These are phyloP conservation scores for Blastocystis sp. DNA, from an alignment of 352 stramenopile genomes.

Conservation along the genomic window DNA sequence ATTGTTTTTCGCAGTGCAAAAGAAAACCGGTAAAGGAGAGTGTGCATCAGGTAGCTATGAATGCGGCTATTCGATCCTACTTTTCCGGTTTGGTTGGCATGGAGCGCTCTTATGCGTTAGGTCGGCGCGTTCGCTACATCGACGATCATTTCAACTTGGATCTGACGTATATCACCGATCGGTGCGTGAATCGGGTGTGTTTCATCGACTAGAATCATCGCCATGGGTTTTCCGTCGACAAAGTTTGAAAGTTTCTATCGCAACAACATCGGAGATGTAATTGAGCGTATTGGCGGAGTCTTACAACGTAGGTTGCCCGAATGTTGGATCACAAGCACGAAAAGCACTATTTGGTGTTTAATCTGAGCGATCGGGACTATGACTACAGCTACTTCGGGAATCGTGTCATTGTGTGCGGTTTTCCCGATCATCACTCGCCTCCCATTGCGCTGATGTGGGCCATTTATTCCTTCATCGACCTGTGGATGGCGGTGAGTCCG, in stretches of 20 bases:
- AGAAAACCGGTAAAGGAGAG: neutral
- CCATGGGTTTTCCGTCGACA: constrained; percentile 44
- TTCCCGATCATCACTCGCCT: constrained; percentile 40
- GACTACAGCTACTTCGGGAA: constrained; percentile 25
- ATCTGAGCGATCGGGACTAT: constrained; percentile 33
- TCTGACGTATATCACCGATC: constrained; percentile 49
- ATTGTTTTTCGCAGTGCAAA: neutral
- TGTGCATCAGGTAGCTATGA: neutral
- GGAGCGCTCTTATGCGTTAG: neutral
- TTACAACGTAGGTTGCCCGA: neutral
- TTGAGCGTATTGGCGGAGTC: neutral
- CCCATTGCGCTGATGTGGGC: constrained; percentile 47
- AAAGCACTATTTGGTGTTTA: constrained; percentile 42
- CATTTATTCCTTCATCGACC: constrained; percentile 45
- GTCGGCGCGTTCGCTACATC: constrained; percentile 23
- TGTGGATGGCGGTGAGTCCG: constrained; percentile 36
- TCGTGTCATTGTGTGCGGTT: constrained; percentile 46
- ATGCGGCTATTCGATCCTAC: constrained; percentile 32
- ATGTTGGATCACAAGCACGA: constrained; percentile 35
- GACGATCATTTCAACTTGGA: constrained; percentile 40
- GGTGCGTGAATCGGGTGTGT: neutral
- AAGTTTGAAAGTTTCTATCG: constrained; percentile 51
- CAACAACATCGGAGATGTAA: constrained; percentile 51
- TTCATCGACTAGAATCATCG: constrained; percentile 14
- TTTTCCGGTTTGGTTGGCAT: constrained; percentile 20